A percentile compares a stretch with the other conserved stretches of the same genome.
Evolutionary conservation across 2,329 filamentous ascomycete genomes (phyloP).

Genomic region (Scedosporium dehoogii): DNA sequence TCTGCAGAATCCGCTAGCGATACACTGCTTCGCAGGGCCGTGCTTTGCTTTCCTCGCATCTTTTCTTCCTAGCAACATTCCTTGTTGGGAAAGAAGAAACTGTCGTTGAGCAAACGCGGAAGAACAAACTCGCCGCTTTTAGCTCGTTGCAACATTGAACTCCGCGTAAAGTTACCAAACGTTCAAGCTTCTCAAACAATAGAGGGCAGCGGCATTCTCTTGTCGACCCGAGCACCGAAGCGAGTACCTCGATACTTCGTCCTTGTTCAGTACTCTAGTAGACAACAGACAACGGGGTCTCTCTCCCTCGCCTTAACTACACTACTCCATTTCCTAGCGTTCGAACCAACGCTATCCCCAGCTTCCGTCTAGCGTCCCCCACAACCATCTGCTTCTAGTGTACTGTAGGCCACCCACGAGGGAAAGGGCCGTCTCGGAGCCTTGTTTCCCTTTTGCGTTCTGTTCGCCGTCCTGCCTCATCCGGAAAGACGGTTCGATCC

Average conservation of each 20-base stretch:
- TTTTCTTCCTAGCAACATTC: not conserved
- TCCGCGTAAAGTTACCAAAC: too few relatives aligned
- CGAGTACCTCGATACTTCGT: too few relatives aligned
- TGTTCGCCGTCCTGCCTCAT: slow-evolving; percentile 3
- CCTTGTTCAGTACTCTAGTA: too few relatives aligned
- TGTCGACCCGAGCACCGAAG: too few relatives aligned
- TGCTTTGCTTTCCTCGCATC: not conserved
- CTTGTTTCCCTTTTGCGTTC: not conserved
- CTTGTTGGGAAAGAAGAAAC: not conserved
- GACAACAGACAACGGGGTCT: too few relatives aligned
- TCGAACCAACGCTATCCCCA: not conserved
- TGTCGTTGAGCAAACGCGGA: not conserved
- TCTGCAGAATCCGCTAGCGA: too few relatives aligned
- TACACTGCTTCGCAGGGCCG: too few relatives aligned
- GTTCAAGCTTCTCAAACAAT: too few relatives aligned
- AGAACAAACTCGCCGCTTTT: not conserved
- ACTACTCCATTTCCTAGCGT: too few relatives aligned
- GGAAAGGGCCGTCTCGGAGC: not conserved
- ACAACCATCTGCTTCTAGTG: not conserved
- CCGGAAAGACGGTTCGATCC: slow-evolving; percentile 2
- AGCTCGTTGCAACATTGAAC: too few relatives aligned
- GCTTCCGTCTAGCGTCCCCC: not conserved
- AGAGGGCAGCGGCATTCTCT: too few relatives aligned
- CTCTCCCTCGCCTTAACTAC: too few relatives aligned
- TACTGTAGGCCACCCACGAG: not conserved